Conservation (phyloP, 2,329 filamentous ascomycete genomes). For the Epichloe glyceriae region DNA sequence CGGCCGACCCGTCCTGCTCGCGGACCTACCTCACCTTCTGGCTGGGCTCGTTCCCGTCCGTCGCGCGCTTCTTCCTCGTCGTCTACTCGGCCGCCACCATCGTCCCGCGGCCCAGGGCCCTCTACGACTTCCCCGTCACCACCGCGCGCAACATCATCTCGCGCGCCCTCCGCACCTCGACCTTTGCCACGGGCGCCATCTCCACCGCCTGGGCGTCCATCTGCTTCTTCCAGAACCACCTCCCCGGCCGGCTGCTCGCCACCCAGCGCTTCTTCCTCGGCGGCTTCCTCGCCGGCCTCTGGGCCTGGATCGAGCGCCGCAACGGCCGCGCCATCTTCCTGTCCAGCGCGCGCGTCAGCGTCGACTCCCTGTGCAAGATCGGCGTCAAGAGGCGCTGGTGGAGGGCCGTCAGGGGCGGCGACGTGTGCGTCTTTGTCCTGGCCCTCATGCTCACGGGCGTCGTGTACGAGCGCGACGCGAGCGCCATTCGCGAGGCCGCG, state of each 20-base stretch:
- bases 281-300: conserved; percentile 73
- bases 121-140: conserved; percentile 57
- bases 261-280: conserved; percentile 84
- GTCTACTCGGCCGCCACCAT: conserved; percentile 57
- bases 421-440: conserved; percentile 70
- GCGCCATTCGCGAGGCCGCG: conserved; percentile 51
- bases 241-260: conserved; percentile 62
- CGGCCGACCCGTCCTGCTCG: conserved; percentile 73
- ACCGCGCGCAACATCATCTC: conserved; percentile 54
- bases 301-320: conserved; percentile 63
- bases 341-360: conserved; percentile 62
- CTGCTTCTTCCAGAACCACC: conserved; percentile 72
- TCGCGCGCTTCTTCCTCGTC: conserved; percentile 66
- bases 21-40: conserved; percentile 82
- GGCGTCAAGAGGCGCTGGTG: conserved; percentile 86
- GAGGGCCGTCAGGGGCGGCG: conserved; percentile 68
- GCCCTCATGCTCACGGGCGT: conserved; percentile 67
- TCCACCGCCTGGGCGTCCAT: conserved; percentile 80
- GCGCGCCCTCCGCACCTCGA: conserved; percentile 58
- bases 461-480: conserved; percentile 60
- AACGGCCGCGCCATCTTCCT: conserved; percentile 58
- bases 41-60: conserved; percentile 65
- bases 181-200: conserved; percentile 66
- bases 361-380: conserved; percentile 83
- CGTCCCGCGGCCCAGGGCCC: conserved; percentile 51